A percentile compares a stretch with the other conserved stretches of the same genome.
phyloP scores from a whole-genome alignment of 208 protist species.

The Novymonas esmeraldas region DNA sequence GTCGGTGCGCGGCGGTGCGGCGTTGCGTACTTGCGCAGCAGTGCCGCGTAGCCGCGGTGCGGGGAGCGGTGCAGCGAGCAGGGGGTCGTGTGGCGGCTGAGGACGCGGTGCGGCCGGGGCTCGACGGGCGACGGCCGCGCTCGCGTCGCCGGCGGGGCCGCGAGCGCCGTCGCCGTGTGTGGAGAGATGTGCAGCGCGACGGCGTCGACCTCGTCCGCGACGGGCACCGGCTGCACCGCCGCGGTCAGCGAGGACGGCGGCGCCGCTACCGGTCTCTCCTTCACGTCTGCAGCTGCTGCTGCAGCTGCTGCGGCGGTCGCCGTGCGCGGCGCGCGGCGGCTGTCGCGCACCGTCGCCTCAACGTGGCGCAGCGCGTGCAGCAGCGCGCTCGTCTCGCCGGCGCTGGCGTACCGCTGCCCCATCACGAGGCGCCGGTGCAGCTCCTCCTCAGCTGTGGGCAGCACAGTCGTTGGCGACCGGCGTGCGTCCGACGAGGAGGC shows the following conservation, averaged over 20 bases:
- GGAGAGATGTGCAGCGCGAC: no score
- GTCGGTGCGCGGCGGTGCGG: not conserved
- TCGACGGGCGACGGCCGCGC: no score
- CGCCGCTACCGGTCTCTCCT: no score
- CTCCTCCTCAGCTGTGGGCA: conserved; percentile 9
- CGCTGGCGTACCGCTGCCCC: not conserved
- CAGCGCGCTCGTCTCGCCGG: conserved; percentile 26
- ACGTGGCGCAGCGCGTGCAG: conserved; percentile 27
- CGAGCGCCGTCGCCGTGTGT: no score
- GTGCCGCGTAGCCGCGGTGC: conserved; percentile 15
- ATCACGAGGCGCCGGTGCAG: not conserved
- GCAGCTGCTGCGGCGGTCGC: not conserved
- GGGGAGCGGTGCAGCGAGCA: conserved; percentile 30
- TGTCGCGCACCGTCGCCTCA: conserved; percentile 5
- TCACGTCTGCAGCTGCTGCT: no score
- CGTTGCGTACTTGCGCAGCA: conserved; percentile 21
- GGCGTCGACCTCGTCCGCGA: no score
- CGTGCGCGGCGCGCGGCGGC: not conserved
- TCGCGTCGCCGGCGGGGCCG: no score
- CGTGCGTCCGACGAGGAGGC: conserved; percentile 11
- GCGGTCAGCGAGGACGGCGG: no score
- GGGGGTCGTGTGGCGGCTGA: conserved; percentile 33
- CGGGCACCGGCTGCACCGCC: no score
- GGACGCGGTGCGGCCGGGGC: not conserved
- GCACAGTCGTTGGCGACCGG: conserved; percentile 21